These are phyloP conservation scores for Penicillium sp. DNA, from an alignment of 2,329 filamentous ascomycete species.

Conservation along the genomic window DNA sequence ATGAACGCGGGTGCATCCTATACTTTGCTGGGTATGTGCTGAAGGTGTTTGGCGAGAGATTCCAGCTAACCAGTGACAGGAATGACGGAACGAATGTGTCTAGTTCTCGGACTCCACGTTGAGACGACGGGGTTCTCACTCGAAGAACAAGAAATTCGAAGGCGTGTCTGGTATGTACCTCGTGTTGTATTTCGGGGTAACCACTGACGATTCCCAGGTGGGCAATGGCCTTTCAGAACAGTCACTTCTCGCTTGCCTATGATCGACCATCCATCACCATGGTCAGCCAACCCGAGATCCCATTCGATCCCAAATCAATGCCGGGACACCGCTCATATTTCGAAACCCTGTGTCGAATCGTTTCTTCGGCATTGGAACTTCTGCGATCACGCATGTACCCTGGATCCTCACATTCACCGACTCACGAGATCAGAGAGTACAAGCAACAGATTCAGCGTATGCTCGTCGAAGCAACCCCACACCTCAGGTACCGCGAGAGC, in stretches of 20 bases:
- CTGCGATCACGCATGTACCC: slow-evolving; percentile 55
- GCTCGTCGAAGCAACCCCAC: slow-evolving; percentile 57
- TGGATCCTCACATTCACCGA: slow-evolving; percentile 50
- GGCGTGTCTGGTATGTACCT: slow-evolving; percentile 38
- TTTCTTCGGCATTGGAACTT: slow-evolving; percentile 54
- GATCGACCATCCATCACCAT: slow-evolving; percentile 58
- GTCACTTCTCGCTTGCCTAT: slow-evolving; percentile 62
- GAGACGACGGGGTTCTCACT: slow-evolving; percentile 53
- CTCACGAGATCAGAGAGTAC: slow-evolving; percentile 56
- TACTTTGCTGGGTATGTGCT: slow-evolving; percentile 55
- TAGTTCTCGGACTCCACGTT: slow-evolving; percentile 60
- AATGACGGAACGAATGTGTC: slow-evolving; percentile 51
- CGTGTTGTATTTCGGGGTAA: background rate
- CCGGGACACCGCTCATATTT: slow-evolving; percentile 57
- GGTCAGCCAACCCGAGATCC: slow-evolving; percentile 50
- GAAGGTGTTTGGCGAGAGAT: background rate
- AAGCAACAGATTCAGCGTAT: slow-evolving; percentile 58
- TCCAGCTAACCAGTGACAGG: slow-evolving; percentile 25
- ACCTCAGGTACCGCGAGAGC: slow-evolving; percentile 53
- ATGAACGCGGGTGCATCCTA: slow-evolving; percentile 67
- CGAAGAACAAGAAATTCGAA: slow-evolving; percentile 43
- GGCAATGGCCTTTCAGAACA: slow-evolving; percentile 63
- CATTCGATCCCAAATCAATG: slow-evolving; percentile 52
- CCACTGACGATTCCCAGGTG: slow-evolving; percentile 38
- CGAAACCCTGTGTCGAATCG: slow-evolving; percentile 58